Evolutionary conservation across 768 basidiomycete genomes (phyloP), one percentile per base, ranked within the genome.

Genomic region (Sporobolomyces pararoseus): DNA sequence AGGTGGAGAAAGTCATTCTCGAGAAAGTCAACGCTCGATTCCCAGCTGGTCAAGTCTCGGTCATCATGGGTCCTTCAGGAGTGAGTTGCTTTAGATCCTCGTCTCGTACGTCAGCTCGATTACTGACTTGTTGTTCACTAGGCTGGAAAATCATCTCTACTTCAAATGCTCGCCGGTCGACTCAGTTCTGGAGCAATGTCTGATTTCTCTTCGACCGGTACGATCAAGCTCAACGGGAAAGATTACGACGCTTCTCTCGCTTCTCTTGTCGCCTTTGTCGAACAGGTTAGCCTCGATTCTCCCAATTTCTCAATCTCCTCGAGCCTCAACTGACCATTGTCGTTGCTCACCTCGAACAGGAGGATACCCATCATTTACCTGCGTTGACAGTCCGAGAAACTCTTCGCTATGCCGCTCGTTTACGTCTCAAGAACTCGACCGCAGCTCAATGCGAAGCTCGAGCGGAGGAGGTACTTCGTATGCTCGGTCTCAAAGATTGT

Each of bases 401-500:
- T 0, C 66, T 83, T 0, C 77, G 77, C 1, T 82, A 79, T 68
- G 82, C 83, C 4, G 82, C 82, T 0, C 78, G 80, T 4, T 77
- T 83, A 2, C 75, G 81, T 25, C 75, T 78, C 71, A 55, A 78
- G 75, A 37, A 77, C 78, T 76, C 73, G 66, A 49, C 75, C 74
- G 44, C 77, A 78, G 59, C 78, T 75, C 46, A 83, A 81, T 63
- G 65, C 73, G 72, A 81, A 2, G 80, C 81, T 0, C 76, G 83
- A 2, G 83, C 83, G 3, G 83, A 84, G 66, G 82, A 83, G 58
- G 82, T 84, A 2, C 68, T 84, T 3, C 52, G 76, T 31, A 82
- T 83, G 81, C 78, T 84, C 23, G 83, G 83, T 0, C 72, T 84
- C 37, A 80, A 80, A 63, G 80, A 81, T 52, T 83, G 82, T 63